Conservation (phyloP, 441 rosid species). For the Euphorbia corollata region DNA sequence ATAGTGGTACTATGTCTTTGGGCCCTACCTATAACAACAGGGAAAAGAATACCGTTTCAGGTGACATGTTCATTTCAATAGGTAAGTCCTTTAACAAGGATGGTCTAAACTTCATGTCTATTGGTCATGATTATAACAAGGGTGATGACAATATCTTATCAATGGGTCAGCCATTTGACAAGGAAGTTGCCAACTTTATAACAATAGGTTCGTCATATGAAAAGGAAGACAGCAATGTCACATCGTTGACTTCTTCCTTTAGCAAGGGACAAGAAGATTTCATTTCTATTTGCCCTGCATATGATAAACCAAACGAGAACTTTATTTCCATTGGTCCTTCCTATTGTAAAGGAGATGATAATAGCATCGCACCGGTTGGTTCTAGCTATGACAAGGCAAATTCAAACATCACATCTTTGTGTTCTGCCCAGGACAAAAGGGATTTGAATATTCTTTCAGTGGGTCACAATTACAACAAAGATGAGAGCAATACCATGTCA, state of each 20-base stretch:
- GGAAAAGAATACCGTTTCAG: slow-evolving; percentile 30
- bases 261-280: slow-evolving; percentile 32
- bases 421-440: no score
- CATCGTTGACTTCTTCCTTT: slow-evolving; percentile 39
- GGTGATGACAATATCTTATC: slow-evolving; percentile 27
- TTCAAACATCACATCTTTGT: no score
- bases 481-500: no score
- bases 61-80: slow-evolving; percentile 40
- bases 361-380: no score
- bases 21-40: slow-evolving; percentile 40
- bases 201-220: slow-evolving; percentile 42
- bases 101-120: no score
- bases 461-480: no score
- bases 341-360: slow-evolving; percentile 39
- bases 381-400: no score
- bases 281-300: slow-evolving; percentile 30
- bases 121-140: slow-evolving; percentile 13
- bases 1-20: slow-evolving; percentile 33
- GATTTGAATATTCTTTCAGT: no score
- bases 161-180: slow-evolving; percentile 25
- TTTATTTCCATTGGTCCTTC: slow-evolving; percentile 30
- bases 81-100: slow-evolving; percentile 44
- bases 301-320: slow-evolving; percentile 23
- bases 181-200: slow-evolving; percentile 30
- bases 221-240: slow-evolving; percentile 36